phyloP scores from a whole-genome alignment of 1,284 basidiomycete species.

The Erythrobasidium hasegawianum region DNA sequence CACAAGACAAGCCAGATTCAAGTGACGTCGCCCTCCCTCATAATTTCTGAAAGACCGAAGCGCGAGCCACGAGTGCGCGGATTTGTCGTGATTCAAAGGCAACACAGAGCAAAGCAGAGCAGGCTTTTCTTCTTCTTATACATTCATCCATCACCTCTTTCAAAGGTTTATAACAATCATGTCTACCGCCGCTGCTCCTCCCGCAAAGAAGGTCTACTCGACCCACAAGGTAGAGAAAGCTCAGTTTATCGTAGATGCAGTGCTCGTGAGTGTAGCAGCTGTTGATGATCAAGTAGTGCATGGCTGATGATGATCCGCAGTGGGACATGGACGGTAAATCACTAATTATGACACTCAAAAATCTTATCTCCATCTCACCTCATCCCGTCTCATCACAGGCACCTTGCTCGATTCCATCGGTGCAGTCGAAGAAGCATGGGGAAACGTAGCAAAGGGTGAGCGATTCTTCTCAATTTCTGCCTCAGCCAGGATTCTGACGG shows the following conservation, averaged over 20 bases:
- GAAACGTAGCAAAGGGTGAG: constrained; percentile 65
- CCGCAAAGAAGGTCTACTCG: constrained; percentile 30
- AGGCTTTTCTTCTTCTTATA: too few species aligned
- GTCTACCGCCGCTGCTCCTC: constrained; percentile 2
- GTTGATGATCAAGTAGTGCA: not conserved
- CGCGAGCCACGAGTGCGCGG: too few species aligned
- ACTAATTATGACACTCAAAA: not conserved
- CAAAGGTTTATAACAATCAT: too few species aligned
- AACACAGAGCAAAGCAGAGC: too few species aligned
- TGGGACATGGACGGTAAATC: constrained; percentile 39
- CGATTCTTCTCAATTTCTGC: constrained; percentile 60
- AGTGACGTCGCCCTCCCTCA: too few species aligned
- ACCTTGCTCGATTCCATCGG: constrained; percentile 70
- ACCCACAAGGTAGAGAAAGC: constrained; percentile 41
- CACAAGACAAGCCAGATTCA: too few species aligned
- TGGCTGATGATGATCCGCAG: constrained; percentile 19
- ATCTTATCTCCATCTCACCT: constrained; percentile 26
- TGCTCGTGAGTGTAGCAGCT: constrained; percentile 37
- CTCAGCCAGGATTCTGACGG: constrained; percentile 42
- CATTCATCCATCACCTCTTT: too few species aligned
- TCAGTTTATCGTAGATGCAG: constrained; percentile 45
- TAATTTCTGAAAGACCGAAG: too few species aligned
- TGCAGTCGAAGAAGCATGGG: constrained; percentile 74
- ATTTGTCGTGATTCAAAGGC: too few species aligned
- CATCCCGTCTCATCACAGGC: too few species aligned